Evolutionary conservation across 495 filamentous ascomycete species (phyloP).

Genomic region (Hypoxylon rickii): DNA sequence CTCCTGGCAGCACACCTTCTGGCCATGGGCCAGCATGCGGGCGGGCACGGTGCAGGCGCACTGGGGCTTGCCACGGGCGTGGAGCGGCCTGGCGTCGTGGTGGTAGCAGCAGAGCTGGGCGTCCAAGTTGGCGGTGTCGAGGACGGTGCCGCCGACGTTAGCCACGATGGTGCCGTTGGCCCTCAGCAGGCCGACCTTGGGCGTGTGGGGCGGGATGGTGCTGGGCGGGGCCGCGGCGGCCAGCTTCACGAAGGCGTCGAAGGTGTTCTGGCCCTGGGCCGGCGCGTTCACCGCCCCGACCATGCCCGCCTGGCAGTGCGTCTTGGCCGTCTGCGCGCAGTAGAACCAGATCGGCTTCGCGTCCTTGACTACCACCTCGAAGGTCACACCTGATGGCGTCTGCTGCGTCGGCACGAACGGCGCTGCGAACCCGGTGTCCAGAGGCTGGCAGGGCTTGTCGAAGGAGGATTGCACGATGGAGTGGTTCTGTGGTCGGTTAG

Average conservation of each 20-base stretch:
- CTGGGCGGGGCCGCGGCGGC: constrained; percentile 43
- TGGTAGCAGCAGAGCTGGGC: constrained; percentile 18
- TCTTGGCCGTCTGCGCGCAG: constrained; percentile 53
- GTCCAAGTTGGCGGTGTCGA: constrained; percentile 27
- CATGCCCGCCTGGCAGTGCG: constrained; percentile 52
- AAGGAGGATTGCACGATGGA: constrained; percentile 49
- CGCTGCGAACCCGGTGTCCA: constrained; percentile 43
- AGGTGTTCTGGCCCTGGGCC: constrained; percentile 39
- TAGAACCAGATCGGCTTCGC: constrained; percentile 63
- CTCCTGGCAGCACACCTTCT: too few relatives aligned
- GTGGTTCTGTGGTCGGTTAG: constrained; percentile 39
- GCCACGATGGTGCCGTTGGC: constrained; percentile 41
- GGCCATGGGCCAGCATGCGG: too few relatives aligned
- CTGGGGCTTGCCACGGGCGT: too few relatives aligned
- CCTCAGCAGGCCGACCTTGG: constrained; percentile 41
- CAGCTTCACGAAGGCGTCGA: constrained; percentile 43
- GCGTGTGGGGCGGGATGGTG: constrained; percentile 44
- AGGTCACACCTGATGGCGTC: constrained; percentile 42
- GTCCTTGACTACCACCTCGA: constrained; percentile 52
- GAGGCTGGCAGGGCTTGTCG: constrained; percentile 46
- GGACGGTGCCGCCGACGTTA: constrained; percentile 34
- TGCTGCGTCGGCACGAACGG: constrained; percentile 50
- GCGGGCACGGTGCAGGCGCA: too few relatives aligned
- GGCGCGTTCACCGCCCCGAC: constrained; percentile 49
- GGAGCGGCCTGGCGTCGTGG: constrained; percentile 36